A percentile compares a stretch with the other conserved stretches of the same genome.
These are phyloP conservation scores for Cyphellophora europaea DNA, from an alignment of 2,329 filamentous ascomycete species.

Conservation along the genomic window DNA sequence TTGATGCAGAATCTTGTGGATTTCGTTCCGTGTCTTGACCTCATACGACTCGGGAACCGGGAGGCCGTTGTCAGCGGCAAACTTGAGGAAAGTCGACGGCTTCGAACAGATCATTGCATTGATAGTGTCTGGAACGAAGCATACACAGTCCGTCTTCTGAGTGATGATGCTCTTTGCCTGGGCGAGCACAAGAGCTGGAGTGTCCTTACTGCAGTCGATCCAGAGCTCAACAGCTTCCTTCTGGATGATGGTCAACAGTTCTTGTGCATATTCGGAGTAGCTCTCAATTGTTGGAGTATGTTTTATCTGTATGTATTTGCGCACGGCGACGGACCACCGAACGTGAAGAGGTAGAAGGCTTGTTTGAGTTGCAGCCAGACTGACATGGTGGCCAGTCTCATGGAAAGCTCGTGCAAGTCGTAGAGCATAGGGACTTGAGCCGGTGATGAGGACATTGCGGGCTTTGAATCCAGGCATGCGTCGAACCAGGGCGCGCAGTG, in stretches of 20 bases:
- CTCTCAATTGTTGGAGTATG: constrained; percentile 22
- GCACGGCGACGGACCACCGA: constrained; percentile 50
- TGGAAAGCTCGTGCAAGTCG: constrained; percentile 57
- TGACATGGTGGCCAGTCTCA: constrained; percentile 55
- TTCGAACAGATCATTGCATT: constrained; percentile 5
- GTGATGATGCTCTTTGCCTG: constrained; percentile 53
- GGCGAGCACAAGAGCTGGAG: constrained; percentile 56
- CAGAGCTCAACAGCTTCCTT: constrained; percentile 58
- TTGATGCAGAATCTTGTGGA: constrained; percentile 44
- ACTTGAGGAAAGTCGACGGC: constrained; percentile 8
- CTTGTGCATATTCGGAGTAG: constrained; percentile 44
- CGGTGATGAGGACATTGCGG: constrained; percentile 59
- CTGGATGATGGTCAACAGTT: constrained; percentile 49
- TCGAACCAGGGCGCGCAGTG: constrained; percentile 19
- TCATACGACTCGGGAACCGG: constrained; percentile 43
- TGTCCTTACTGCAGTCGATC: constrained; percentile 59
- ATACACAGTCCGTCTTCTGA: constrained; percentile 48
- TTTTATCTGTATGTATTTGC: constrained; percentile 43
- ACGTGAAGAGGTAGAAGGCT: constrained; percentile 40
- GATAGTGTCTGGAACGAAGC: constrained; percentile 6
- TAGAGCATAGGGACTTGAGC: constrained; percentile 63
- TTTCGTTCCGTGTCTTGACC: constrained; percentile 45
- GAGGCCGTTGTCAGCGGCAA: constrained; percentile 8
- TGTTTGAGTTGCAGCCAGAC: constrained; percentile 57
- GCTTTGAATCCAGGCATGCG: constrained; percentile 29